A percentile compares a stretch with the other conserved stretches of the same genome.
phyloP scores from a whole-genome alignment of 169 alveolate genomes.

The Pseudocohnilembus persalinus region DNA sequence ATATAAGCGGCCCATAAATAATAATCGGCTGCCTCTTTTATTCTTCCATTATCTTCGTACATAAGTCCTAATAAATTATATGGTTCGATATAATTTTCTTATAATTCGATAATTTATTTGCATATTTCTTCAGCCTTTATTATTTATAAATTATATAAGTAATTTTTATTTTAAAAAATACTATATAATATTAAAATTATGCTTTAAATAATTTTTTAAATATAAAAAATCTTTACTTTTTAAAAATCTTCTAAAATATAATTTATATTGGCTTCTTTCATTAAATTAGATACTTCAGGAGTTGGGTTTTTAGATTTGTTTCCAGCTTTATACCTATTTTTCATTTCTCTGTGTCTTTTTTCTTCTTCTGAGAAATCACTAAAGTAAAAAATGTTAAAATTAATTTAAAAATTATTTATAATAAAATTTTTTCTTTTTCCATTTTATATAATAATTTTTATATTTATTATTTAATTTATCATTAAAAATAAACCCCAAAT shows the following conservation, averaged over 20 bases:
- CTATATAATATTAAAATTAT: neutral
- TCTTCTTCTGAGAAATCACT: conserved; percentile 32
- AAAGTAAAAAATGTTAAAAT: no score
- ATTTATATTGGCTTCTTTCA: conserved; percentile 11
- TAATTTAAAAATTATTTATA: no score
- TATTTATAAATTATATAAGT: neutral
- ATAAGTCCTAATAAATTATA: conserved; percentile 18
- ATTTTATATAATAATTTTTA: no score
- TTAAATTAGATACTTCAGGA: neutral
- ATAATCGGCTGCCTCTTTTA: conserved; percentile 29
- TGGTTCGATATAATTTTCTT: conserved; percentile 11
- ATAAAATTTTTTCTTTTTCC: no score
- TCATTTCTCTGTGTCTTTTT: conserved; percentile 14
- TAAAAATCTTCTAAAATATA: neutral
- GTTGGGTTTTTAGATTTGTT: conserved; percentile 5
- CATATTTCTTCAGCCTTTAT: conserved; percentile 12
- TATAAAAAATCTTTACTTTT: neutral
- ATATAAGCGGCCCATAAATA: conserved; percentile 23
- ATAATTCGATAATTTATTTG: conserved; percentile 6
- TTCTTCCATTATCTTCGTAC: conserved; percentile 16
- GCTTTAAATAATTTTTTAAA: neutral
- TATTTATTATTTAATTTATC: no score
- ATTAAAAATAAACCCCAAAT: no score
- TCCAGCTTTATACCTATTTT: neutral
- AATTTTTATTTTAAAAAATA: neutral